Conservation (phyloP, 768 basidiomycete species). For the Russula sp. region DNA sequence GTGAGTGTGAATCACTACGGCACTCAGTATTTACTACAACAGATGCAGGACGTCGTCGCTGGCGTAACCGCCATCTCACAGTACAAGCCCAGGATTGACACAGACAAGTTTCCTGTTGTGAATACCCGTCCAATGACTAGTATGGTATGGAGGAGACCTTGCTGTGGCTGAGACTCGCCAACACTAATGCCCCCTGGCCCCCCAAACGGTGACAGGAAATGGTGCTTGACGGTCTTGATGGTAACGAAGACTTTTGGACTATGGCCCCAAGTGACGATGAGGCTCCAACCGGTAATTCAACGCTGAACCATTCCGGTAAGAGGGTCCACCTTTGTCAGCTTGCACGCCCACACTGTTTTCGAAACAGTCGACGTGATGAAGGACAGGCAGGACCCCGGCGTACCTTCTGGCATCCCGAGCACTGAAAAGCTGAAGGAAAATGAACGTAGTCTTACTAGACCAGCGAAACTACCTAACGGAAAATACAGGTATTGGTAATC, state of each 20-base stretch:
- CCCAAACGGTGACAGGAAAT: constrained; percentile 44
- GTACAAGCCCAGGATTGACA: constrained; percentile 52
- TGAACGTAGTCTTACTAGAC: constrained; percentile 4
- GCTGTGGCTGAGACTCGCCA: not conserved
- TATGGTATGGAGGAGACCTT: constrained; percentile 36
- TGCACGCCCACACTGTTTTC: not conserved
- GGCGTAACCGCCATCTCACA: constrained; percentile 50
- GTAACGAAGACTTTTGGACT: constrained; percentile 63
- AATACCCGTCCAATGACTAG: constrained; percentile 66
- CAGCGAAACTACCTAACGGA: constrained; percentile 51
- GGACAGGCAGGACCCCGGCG: not conserved
- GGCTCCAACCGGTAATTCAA: constrained; percentile 29
- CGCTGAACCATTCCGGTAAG: constrained; percentile 30
- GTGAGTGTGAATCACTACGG: constrained; percentile 41
- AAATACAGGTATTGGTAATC: constrained; percentile 41
- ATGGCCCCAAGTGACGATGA: constrained; percentile 37
- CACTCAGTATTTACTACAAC: constrained; percentile 29
- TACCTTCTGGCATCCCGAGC: not conserved
- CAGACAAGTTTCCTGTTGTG: constrained; percentile 56
- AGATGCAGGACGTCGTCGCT: constrained; percentile 57
- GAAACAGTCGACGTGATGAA: not conserved
- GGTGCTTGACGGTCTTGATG: constrained; percentile 60
- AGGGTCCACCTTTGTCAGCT: not conserved
- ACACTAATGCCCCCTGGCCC: not conserved
- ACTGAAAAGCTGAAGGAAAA: not conserved